Conservation (phyloP, 257 asterid species). For the Lavandula angustifolia region DNA sequence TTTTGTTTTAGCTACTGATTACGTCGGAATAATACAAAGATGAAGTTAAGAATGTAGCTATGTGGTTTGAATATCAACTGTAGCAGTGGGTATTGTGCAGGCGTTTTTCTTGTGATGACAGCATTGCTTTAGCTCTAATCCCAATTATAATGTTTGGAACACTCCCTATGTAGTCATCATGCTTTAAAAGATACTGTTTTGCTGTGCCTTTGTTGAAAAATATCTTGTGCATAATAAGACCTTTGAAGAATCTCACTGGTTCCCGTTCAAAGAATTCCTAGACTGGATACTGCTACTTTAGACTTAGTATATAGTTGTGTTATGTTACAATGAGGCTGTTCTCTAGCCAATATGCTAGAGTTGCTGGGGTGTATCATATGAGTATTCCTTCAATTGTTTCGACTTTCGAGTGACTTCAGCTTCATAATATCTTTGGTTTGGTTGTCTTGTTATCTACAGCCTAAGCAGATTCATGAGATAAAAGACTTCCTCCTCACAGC, state of each 20-base stretch:
- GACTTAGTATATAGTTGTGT: neutral
- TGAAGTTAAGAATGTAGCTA: neutral
- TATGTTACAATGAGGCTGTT: neutral
- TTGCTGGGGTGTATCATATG: too few species aligned
- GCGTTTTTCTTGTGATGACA: neutral
- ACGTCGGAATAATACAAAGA: neutral
- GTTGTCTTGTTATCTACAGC: constrained; percentile 32
- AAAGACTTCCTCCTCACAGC: constrained; percentile 52
- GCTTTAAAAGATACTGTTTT: too few species aligned
- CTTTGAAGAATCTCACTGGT: too few species aligned
- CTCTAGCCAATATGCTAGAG: neutral
- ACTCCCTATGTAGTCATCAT: too few species aligned
- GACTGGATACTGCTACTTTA: too few species aligned
- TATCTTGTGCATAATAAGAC: too few species aligned
- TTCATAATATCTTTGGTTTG: neutral
- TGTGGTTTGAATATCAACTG: neutral
- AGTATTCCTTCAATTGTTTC: too few species aligned
- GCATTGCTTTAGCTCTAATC: neutral
- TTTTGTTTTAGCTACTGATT: neutral
- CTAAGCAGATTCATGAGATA: constrained; percentile 53
- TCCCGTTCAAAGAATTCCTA: neutral
- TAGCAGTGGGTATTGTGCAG: neutral
- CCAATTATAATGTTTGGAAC: too few species aligned
- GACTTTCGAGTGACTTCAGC: neutral
- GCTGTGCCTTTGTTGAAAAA: too few species aligned